Conservation (phyloP, 1,284 basidiomycete genomes). For the Sporisorium sorghi region DNA sequence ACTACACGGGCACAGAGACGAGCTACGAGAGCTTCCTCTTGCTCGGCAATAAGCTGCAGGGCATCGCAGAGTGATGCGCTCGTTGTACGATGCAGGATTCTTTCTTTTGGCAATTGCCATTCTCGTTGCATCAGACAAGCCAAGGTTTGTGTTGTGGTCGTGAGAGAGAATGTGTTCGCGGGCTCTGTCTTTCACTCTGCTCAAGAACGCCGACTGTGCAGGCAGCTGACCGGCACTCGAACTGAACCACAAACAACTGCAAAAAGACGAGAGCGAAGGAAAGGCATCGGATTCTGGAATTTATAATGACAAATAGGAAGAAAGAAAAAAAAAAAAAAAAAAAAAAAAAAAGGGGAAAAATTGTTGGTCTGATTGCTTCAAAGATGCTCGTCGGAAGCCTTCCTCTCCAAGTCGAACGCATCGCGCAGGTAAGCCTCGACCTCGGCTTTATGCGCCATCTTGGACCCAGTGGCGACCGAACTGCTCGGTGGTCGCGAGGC, state of each 20-base stretch:
- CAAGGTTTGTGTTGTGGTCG: no score
- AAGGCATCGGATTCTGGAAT: not conserved
- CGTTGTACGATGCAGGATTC: no score
- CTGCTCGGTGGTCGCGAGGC: constrained; percentile 64
- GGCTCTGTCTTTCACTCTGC: not conserved
- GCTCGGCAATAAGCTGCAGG: constrained; percentile 44
- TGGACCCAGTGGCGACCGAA: constrained; percentile 85
- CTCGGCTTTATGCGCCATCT: constrained; percentile 73
- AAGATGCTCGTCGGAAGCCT: constrained; percentile 40
- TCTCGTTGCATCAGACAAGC: no score
- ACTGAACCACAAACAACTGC: not conserved
- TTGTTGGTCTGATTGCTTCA: no score
- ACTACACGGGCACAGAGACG: constrained; percentile 58
- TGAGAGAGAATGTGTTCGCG: no score
- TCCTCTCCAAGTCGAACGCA: constrained; percentile 60
- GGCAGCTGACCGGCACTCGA: not conserved
- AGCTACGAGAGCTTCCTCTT: constrained; percentile 59
- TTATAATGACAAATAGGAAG: not conserved
- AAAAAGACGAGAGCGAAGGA: not conserved
- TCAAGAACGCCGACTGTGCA: no score
- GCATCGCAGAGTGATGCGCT: constrained; percentile 15
- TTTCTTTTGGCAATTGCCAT: no score
- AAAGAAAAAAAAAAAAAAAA: not conserved
- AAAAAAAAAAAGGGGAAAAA: no score
- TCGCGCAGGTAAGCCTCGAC: constrained; percentile 59